Conservation (phyloP, 1,284 basidiomycete genomes). For the Ceraceosorus guamensis region DNA sequence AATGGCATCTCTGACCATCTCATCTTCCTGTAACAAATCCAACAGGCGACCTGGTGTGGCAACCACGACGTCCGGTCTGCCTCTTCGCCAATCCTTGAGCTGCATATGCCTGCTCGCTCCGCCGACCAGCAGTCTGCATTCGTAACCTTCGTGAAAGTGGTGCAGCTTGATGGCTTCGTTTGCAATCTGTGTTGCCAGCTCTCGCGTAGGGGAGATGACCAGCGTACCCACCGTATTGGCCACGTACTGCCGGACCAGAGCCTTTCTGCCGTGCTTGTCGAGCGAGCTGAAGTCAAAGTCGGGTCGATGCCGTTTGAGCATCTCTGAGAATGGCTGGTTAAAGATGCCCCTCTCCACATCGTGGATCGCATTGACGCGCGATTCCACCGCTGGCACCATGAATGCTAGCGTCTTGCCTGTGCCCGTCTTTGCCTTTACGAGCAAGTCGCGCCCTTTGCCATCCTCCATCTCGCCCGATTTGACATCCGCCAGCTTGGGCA, state of each 20-base stretch:
- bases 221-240: conserved; percentile 61
- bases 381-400: conserved; percentile 46
- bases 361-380: conserved; percentile 40
- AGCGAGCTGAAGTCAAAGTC: conserved; percentile 26
- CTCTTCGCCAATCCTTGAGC: conserved; percentile 61
- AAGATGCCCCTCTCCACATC: conserved; percentile 21
- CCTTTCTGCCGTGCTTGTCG: conserved; percentile 20
- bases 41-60: conserved; percentile 83
- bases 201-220: conserved; percentile 86
- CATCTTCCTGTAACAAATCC: conserved; percentile 60
- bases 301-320: conserved; percentile 40
- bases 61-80: conserved; percentile 76
- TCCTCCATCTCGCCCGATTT: conserved; percentile 20
- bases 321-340: conserved; percentile 18
- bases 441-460: conserved; percentile 43
- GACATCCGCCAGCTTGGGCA: conserved; percentile 52
- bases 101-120: conserved; percentile 65
- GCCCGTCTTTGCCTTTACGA: conserved; percentile 48
- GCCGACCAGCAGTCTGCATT: conserved; percentile 73
- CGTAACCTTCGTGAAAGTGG: conserved; percentile 53
- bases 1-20: conserved; percentile 30
- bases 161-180: conserved; percentile 66
- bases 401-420: conserved; percentile 49
- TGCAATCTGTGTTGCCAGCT: conserved; percentile 88
- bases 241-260: conserved; percentile 21